Conservation (phyloP, 2,329 filamentous ascomycete species). For the Colletotrichum sp. region DNA sequence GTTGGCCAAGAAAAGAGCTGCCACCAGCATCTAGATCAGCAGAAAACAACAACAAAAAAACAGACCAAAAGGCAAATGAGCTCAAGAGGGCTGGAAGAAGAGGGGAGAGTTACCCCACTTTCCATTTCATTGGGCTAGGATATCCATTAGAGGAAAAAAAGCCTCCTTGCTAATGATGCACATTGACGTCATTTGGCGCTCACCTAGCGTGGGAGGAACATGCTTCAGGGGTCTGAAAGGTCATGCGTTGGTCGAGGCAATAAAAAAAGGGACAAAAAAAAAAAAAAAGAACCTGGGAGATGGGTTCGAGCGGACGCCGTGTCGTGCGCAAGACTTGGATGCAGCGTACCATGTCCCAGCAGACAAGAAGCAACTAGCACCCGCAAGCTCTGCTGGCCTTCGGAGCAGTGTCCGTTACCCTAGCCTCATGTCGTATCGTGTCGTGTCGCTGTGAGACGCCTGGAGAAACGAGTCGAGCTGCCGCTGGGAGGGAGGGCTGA, state of each 20-base stretch:
- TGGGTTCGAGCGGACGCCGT: not conserved
- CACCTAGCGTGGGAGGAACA: not conserved
- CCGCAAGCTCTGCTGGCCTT: not conserved
- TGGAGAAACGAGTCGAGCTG: not conserved
- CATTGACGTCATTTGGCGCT: conserved; percentile 3
- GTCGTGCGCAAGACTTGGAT: not conserved
- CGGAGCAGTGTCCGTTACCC: conserved; percentile 15
- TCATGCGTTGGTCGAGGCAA: conserved; percentile 5
- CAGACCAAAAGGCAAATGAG: not conserved
- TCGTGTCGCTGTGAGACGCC: not conserved
- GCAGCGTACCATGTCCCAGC: not conserved
- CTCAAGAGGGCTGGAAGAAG: not conserved
- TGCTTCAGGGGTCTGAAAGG: conserved; percentile 7
- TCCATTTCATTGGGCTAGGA: not conserved
- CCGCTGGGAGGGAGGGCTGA: not conserved
- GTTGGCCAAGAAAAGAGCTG: not conserved
- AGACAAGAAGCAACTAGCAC: not conserved
- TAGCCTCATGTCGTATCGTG: not conserved
- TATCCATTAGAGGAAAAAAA: not conserved
- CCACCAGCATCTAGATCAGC: not conserved
- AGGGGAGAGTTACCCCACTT: not conserved
- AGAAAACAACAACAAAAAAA: not conserved
- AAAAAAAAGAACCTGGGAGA: not conserved
- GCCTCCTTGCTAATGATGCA: not conserved
- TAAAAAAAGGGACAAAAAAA: not conserved